A percentile compares a stretch with the other conserved stretches of the same genome.
These are phyloP conservation scores for Nigrograna mackinnonii DNA, from an alignment of 2,329 filamentous ascomycete genomes.

Conservation along the genomic window DNA sequence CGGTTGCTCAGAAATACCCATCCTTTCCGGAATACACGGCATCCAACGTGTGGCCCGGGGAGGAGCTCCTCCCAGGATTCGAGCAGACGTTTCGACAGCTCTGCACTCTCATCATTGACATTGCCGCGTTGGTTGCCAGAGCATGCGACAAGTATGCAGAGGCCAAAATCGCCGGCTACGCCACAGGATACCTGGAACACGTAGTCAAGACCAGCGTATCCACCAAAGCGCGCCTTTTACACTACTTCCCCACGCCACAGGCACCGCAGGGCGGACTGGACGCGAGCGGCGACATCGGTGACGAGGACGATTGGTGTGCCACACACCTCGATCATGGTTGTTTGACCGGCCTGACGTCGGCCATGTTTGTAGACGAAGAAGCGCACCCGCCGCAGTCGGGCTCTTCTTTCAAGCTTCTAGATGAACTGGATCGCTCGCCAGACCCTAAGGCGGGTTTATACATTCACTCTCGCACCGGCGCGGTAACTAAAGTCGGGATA, in stretches of 20 bases:
- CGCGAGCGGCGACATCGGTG: conserved; percentile 29
- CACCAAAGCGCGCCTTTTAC: conserved; percentile 87
- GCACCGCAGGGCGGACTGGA: conserved; percentile 13
- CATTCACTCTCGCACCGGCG: conserved; percentile 82
- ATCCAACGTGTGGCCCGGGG: conserved; percentile 84
- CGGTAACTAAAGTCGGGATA: conserved; percentile 89
- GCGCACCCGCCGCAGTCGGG: conserved; percentile 38
- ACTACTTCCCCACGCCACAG: conserved; percentile 75
- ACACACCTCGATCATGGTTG: conserved; percentile 91
- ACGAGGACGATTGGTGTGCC: conserved; percentile 94
- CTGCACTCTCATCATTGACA: conserved; percentile 85
- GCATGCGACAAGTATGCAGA: conserved; percentile 87
- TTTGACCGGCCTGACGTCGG: conserved; percentile 88
- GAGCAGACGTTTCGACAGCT: conserved; percentile 71
- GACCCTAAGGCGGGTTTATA: conserved; percentile 89
- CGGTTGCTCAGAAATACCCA: conserved; percentile 53
- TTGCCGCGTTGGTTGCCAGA: conserved; percentile 83
- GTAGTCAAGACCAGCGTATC: conserved; percentile 85
- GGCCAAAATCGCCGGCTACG: conserved; percentile 77
- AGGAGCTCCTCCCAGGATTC: conserved; percentile 74
- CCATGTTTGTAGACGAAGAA: conserved; percentile 91
- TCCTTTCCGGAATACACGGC: conserved; percentile 87
- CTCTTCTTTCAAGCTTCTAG: conserved; percentile 54
- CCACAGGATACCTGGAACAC: conserved; percentile 77
- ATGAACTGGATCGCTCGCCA: conserved; percentile 75